phyloP scores from a whole-genome alignment of 176 grass and related monocot genomes.

The Rhipidocladum racemiflorum region DNA sequence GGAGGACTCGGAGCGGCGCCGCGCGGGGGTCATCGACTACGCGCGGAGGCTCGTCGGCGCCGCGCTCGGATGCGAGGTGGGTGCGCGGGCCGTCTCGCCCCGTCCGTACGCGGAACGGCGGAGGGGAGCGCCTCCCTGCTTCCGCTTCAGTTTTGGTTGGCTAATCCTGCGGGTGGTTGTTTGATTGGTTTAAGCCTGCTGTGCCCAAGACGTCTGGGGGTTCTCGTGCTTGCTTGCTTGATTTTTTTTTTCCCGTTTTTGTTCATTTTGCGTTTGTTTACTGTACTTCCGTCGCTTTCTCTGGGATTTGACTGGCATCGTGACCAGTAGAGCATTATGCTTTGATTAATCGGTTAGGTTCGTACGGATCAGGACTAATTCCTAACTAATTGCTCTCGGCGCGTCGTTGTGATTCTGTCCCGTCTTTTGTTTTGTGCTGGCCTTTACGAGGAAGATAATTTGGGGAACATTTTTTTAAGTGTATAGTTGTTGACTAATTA shows the following conservation, averaged over 20 bases:
- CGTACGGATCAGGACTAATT: slow-evolving; percentile 16
- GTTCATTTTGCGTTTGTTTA: slow-evolving; percentile 9
- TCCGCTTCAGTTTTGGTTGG: background rate
- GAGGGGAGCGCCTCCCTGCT: background rate
- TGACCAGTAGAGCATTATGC: background rate
- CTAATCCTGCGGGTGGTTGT: background rate
- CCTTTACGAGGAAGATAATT: background rate
- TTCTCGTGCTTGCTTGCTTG: background rate
- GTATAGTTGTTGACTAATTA: background rate
- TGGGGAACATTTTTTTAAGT: background rate
- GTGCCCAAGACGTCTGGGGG: slow-evolving; percentile 1
- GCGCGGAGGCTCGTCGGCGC: slow-evolving; percentile 56
- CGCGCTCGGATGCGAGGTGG: slow-evolving; percentile 61
- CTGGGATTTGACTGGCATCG: background rate
- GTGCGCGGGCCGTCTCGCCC: background rate
- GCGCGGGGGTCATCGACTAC: slow-evolving; percentile 47
- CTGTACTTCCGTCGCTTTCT: slow-evolving; percentile 18
- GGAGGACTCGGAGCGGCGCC: slow-evolving; percentile 50
- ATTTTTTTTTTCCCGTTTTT: background rate
- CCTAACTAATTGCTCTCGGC: slow-evolving; percentile 32
- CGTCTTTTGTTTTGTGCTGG: background rate
- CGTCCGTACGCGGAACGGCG: background rate
- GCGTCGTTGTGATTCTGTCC: background rate
- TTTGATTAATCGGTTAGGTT: slow-evolving; percentile 18
- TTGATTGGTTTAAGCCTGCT: background rate